Base-by-base conservation (phyloP, 2,329 filamentous ascomycete genomes). In the Hymenoscyphus scutula region DNA sequence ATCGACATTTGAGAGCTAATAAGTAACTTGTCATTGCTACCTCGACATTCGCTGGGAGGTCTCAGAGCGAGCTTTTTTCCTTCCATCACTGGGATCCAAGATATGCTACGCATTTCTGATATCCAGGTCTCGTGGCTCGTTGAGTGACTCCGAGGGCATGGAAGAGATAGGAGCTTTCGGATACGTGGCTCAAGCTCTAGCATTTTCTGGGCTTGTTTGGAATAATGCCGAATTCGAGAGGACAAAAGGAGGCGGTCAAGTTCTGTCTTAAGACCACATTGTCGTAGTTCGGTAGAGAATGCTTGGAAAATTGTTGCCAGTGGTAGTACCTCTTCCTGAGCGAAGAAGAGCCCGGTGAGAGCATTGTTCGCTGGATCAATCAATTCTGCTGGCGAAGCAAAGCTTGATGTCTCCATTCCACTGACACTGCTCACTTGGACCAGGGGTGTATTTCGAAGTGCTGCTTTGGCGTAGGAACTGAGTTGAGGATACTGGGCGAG, bases 291-390 rank as follows among this genome's bases (percentile, higher is more conserved):
- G 8, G 25, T 32, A 6, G 56, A 57, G 23, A 68, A 70, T 10
- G 65, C 30, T 15, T 27, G 11, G 19, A 67, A 66, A 54, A 71
- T 70, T 0, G 48, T 37, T 17, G 29, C 41, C 4, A 60, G 37
- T 38, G 73, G 73, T 30, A 66, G 27, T 25, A 70, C 59, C 60
- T 67, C 62, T 59, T 75, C 73, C 5, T 73, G 66, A 7, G 56
- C 57, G 27, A 74, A 74, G 61, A 64, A 74, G 15, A 71, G 58
- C 1, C 38, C 29, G 13, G 25, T 60, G 3, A 74, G 54, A 5
- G 60, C 54, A 1, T 53, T 5, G 0, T 58, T 23, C 8, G 51
- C 59, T 7, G 68, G 68, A 51, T 72, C 67, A 41, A 72, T 59
- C 13, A 72, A 63, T n/a, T 62, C 45, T 51, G 41, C n/a, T 19